Percentiles rank a stretch among this genome's conserved stretches.
These are phyloP conservation scores for Panicum miliaceum DNA, from an alignment of 176 grass and related monocot species.

Conservation along the genomic window DNA sequence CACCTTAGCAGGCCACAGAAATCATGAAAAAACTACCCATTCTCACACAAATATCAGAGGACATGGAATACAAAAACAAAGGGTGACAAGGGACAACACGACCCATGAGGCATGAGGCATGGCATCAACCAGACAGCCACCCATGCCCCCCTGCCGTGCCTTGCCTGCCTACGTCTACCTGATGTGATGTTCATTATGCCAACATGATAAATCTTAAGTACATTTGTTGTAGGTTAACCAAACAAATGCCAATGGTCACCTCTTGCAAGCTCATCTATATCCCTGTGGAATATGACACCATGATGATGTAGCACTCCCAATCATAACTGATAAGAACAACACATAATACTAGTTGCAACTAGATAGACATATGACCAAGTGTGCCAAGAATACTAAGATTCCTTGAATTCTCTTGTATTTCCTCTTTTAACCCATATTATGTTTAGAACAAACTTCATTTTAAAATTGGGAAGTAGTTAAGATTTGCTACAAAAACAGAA, in stretches of 20 bases:
- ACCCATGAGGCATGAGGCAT: not conserved
- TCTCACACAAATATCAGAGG: not conserved
- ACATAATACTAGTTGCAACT: not conserved
- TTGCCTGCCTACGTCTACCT: not conserved
- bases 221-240: not conserved
- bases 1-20: slow-evolving; percentile 11
- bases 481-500: not conserved
- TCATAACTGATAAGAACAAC: not conserved
- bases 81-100: not conserved
- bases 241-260: not conserved
- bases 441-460: too few relatives aligned
- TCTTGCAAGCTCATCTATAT: not conserved
- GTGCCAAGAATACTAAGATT: not conserved
- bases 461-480: not conserved
- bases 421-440: not conserved
- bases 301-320: not conserved
- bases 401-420: not conserved
- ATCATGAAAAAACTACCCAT: slow-evolving; percentile 3
- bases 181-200: not conserved
- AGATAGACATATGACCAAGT: not conserved
- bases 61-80: not conserved
- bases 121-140: not conserved
- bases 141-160: slow-evolving; percentile 2
- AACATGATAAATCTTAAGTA: not conserved
- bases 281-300: slow-evolving; percentile 1